Conservation (phyloP, 495 filamentous ascomycete species). For the Aspergillus cristatus region DNA sequence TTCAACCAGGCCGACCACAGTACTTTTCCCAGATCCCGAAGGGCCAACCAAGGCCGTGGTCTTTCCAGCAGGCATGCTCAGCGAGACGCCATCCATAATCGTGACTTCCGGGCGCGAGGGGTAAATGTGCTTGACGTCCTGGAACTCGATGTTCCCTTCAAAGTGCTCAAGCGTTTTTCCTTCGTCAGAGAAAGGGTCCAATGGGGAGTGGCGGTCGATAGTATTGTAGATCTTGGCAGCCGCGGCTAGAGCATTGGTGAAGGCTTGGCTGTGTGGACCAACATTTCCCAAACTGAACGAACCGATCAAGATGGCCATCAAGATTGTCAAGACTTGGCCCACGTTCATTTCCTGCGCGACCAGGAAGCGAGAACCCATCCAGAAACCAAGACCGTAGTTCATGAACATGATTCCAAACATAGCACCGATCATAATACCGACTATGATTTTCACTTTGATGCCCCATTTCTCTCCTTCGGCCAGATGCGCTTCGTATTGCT, state of each 20-base stretch:
- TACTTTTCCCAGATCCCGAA: slow-evolving; percentile 85
- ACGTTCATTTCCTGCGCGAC: slow-evolving; percentile 53
- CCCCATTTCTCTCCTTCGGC: slow-evolving; percentile 66
- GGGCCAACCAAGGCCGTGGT: slow-evolving; percentile 80
- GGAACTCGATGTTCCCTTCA: slow-evolving; percentile 72
- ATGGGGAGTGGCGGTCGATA: slow-evolving; percentile 81
- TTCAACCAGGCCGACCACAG: slow-evolving; percentile 84
- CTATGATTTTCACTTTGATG: slow-evolving; percentile 56
- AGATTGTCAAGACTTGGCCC: slow-evolving; percentile 57
- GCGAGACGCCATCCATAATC: slow-evolving; percentile 72
- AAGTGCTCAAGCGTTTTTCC: slow-evolving; percentile 64
- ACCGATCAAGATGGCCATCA: slow-evolving; percentile 85
- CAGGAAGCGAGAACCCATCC: slow-evolving; percentile 80
- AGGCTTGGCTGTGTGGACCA: slow-evolving; percentile 75
- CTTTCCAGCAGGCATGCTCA: slow-evolving; percentile 76
- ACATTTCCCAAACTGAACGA: slow-evolving; percentile 88
- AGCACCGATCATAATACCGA: slow-evolving; percentile 68
- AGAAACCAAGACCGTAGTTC: slow-evolving; percentile 90
- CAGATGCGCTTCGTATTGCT: slow-evolving; percentile 72
- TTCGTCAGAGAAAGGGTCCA: slow-evolving; percentile 65
- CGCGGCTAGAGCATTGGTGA: slow-evolving; percentile 71
- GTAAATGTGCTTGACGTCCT: slow-evolving; percentile 83
- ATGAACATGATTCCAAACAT: slow-evolving; percentile 80
- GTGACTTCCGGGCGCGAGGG: slow-evolving; percentile 84
- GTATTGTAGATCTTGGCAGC: slow-evolving; percentile 85